These are phyloP conservation scores for Juglanconis sp. DNA, from an alignment of 2,329 filamentous ascomycete genomes.

Conservation along the genomic window DNA sequence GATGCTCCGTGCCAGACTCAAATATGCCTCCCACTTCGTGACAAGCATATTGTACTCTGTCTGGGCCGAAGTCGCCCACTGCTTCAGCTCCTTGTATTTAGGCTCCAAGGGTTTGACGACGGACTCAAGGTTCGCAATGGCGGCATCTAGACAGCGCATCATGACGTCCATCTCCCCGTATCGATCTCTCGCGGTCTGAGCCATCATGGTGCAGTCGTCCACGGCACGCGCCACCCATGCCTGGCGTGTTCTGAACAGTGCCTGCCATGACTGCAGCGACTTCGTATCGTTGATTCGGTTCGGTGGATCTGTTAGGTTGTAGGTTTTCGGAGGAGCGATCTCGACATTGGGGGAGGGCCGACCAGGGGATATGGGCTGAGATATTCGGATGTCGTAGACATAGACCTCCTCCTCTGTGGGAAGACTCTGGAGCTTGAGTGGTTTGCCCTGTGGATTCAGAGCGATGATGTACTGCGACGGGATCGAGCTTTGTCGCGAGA, in stretches of 20 bases:
- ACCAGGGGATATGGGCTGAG: conserved; percentile 52
- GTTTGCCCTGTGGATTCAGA: conserved; percentile 80
- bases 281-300: conserved; percentile 78
- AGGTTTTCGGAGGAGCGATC: conserved; percentile 50
- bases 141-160: conserved; percentile 76
- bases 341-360: conserved; percentile 42
- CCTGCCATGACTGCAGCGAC: conserved; percentile 82
- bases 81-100: conserved; percentile 67
- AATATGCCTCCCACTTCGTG: conserved; percentile 64
- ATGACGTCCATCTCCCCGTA: conserved; percentile 74
- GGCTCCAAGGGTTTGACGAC: conserved; percentile 70
- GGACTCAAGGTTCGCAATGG: conserved; percentile 77
- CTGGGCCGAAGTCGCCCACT: conserved; percentile 66
- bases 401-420: conserved; percentile 86
- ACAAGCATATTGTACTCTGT: conserved; percentile 65
- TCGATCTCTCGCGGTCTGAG: conserved; percentile 58
- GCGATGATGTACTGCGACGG: conserved; percentile 77
- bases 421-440: conserved; percentile 76
- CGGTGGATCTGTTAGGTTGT: conserved; percentile 65
- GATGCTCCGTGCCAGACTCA: conserved; percentile 62
- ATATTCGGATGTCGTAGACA: conserved; percentile 81
- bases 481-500: conserved; percentile 71
- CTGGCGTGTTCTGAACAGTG: conserved; percentile 75
- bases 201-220: conserved; percentile 66
- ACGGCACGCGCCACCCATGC: conserved; percentile 74